Evolutionary conservation across 2,329 filamentous ascomycete species (phyloP), one percentile per base, ranked within the genome.

Genomic region (Aureobasidium sp.): DNA sequence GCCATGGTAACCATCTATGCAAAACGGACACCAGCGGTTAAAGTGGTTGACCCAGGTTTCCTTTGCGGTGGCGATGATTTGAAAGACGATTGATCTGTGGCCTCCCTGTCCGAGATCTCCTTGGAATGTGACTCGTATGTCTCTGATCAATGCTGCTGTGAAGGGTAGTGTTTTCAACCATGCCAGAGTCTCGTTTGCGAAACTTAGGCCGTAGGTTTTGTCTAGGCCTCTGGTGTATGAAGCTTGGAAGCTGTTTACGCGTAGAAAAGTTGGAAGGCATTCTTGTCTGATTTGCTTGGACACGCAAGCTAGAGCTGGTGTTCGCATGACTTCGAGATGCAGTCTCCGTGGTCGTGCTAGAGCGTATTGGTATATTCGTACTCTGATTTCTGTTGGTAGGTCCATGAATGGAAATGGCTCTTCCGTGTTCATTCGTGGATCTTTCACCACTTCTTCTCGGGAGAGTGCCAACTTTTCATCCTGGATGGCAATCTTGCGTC

Each of bases 121-220:
- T 49, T 58, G 55, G 8, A 58, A 58, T 4, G 55, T 58, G 33
- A 58, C 42, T n/a, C 55, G 13, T 3, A 58, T 38, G 21, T 58
- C 43, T 25, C 23, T 42, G 19, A 58, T 10, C 13, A 58, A 11
- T 31, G 21, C 46, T 6, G 43, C n/a, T 27, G 43, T 46, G 15
- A 46, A 46, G 1, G 43, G 15, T 10, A 46, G 23, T 17, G 43
- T 46, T 27, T 10, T 10, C 6, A 46, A 10, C 43, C 43, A 46
- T 46, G 43, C 43, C 2, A 46, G 9, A 9, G 43, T 46, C 23
- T 46, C 43, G 23, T 46, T 23, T 27, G 43, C 43, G 19, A 58
- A 58, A 17, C 15, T 31, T 11, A 58, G 19, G 4, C 43, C 55
- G 40, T 35, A 58, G 5, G 55, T 49, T 10, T 29, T 23, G 19